Evolutionary conservation across 768 basidiomycete species (phyloP), one percentile per base, ranked within the genome.

Genomic region (Mycena alexandri): DNA sequence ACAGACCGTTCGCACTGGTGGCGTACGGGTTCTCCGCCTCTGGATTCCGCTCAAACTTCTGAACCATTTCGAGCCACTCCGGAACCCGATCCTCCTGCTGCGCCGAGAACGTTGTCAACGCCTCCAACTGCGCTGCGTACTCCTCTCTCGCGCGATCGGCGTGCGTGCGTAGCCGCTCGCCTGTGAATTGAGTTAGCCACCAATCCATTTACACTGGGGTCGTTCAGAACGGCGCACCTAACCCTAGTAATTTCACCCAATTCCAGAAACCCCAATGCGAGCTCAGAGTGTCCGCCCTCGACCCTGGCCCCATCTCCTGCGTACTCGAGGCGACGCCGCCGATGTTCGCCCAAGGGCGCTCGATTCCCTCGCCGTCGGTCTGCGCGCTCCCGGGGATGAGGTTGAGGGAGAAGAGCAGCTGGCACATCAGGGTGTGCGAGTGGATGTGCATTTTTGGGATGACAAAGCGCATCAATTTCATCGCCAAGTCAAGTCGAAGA

Each of bases 251-350:
- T 55, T 77, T 79, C 17, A 66, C 50, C 74, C 75, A 78, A 52
- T 79, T 79, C 46, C 65, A 71, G 33, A 73, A 68, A 0, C 68
- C 70, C 52, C 73, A 78, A n/a, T 76, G 74, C 34, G 72, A 70
- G 55, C 79, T 74, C 14, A 80, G 36, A 0, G 62, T 68, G 25
- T 79, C 76, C 0, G 70, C 63, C 2, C 76, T 63, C 6, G 73
- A 73, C 3, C 77, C 78, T 8, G 77, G 75, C 9, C 79, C 80
- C 81, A 83, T 82, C 69, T 80, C 80, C 33, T 71, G 65, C 1
- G 79, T 80, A 43, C 79, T 78, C 9, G 61, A 24, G 11, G 79
- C 73, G 0, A 75, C 33, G 0, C 67, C 69, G 58, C 80, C 79
- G 14, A 75, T 68, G 21, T 71, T 41, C 0, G 78, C 68, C 79